Conservation (phyloP, 1,284 basidiomycete genomes). For the Ustilago vetiveriae region DNA sequence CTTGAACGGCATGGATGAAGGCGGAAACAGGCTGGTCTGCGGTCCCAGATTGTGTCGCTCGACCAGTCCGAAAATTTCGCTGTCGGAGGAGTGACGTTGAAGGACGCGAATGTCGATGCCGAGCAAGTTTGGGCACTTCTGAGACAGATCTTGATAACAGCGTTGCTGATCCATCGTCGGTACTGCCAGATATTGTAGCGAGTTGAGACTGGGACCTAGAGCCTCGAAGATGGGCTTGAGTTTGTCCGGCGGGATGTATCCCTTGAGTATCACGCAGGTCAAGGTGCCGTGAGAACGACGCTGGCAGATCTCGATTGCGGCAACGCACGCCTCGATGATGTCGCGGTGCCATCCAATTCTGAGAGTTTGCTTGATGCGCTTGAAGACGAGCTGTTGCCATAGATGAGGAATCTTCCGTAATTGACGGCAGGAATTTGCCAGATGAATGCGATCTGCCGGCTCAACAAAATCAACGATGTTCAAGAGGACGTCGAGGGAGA, state of each 20-base stretch:
- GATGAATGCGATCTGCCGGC: constrained; percentile 9
- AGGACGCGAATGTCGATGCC: constrained; percentile 12
- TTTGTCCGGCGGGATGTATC: neutral
- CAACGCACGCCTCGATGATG: constrained; percentile 10
- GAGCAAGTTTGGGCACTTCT: constrained; percentile 2
- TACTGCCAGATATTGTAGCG: constrained; percentile 11
- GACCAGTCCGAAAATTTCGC: neutral
- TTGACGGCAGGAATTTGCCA: constrained; percentile 13
- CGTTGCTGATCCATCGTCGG: constrained; percentile 6
- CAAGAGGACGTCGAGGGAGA: constrained; percentile 14
- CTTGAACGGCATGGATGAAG: constrained; percentile 5
- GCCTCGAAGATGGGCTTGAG: constrained; percentile 1
- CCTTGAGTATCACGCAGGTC: constrained; percentile 10
- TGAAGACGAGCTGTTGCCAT: constrained; percentile 15
- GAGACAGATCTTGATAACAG: constrained; percentile 13
- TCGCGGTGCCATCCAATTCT: constrained; percentile 10
- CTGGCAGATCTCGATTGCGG: constrained; percentile 18
- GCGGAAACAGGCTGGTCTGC: constrained; percentile 4
- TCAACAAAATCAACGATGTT: constrained; percentile 1
- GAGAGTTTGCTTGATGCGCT: constrained; percentile 1
- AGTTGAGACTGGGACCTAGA: neutral
- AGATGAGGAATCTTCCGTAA: constrained; percentile 15
- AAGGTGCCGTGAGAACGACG: constrained; percentile 12
- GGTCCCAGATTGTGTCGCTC: neutral
- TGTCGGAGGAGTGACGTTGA: no score